Conservation (phyloP, 192 early-diverging fungal species). For the Umbelopsis vinacea region DNA sequence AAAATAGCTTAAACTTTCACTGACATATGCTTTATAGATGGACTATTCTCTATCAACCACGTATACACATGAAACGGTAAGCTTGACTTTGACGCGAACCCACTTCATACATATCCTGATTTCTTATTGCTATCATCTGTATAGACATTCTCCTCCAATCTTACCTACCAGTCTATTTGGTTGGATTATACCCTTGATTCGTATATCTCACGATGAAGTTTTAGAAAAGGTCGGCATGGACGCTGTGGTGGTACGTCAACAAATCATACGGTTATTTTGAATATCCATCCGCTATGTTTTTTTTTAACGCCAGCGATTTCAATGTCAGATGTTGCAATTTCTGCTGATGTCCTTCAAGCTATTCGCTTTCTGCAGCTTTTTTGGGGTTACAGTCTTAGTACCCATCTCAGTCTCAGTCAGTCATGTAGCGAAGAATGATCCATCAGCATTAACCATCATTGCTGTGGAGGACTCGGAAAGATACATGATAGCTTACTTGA, state of each 20-base stretch:
- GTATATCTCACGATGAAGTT: conserved; percentile 43
- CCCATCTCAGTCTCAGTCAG: conserved; percentile 44
- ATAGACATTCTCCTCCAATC: conserved; percentile 49
- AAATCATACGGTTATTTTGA: too few species aligned
- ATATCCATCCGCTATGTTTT: too few species aligned
- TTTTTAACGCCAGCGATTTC: neutral
- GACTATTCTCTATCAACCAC: conserved; percentile 32
- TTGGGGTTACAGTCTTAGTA: conserved; percentile 49
- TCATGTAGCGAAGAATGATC: neutral
- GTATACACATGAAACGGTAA: conserved; percentile 39
- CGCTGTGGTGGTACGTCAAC: conserved; percentile 54
- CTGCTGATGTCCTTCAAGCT: conserved; percentile 51
- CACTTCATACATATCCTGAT: too few species aligned
- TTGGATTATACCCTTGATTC: conserved; percentile 54
- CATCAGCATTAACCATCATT: conserved; percentile 30
- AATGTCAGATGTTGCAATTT: conserved; percentile 52
- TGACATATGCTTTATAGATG: neutral
- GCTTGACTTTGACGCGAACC: too few species aligned
- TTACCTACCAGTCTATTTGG: conserved; percentile 53
- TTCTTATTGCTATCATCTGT: too few species aligned
- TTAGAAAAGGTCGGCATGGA: conserved; percentile 63
- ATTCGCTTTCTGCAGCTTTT: conserved; percentile 47
- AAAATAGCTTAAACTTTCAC: neutral
- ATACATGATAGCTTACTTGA: conserved; percentile 36
- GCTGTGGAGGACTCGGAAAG: conserved; percentile 16